phyloP scores from a whole-genome alignment of 2,329 filamentous ascomycete species.

The Penicillium digitatum region DNA sequence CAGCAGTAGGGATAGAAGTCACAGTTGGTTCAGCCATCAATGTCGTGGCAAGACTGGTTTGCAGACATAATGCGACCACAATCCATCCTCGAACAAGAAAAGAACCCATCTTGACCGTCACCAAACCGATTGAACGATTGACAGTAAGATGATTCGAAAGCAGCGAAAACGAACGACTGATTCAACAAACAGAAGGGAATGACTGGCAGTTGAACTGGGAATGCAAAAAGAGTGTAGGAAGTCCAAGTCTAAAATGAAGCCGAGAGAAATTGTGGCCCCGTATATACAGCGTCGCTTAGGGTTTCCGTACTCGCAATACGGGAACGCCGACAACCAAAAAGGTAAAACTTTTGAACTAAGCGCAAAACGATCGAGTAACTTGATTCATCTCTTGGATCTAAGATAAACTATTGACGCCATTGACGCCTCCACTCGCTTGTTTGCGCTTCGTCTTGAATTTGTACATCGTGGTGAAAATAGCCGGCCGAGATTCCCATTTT shows the following conservation, averaged over 20 bases:
- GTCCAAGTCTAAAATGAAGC: not conserved
- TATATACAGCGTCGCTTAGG: conserved; percentile 2
- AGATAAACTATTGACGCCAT: not conserved
- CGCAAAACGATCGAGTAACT: not conserved
- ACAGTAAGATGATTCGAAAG: not conserved
- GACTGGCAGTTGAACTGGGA: not conserved
- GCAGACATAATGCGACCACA: not conserved
- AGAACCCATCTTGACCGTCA: not conserved
- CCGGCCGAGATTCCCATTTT: not conserved
- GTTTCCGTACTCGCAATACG: not conserved
- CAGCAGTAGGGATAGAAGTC: not conserved
- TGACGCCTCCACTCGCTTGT: not conserved
- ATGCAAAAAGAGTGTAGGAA: not conserved
- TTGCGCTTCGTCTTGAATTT: not conserved
- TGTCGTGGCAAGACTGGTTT: not conserved
- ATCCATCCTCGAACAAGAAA: conserved; percentile 7
- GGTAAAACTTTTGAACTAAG: not conserved
- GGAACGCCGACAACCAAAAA: not conserved
- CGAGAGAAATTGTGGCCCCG: not conserved
- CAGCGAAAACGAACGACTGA: not conserved
- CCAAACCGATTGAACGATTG: not conserved
- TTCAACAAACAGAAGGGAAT: not conserved
- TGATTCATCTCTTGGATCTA: not conserved
- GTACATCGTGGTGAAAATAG: not conserved
- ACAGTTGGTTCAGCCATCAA: not conserved